Percentiles rank a stretch among this genome's conserved stretches.
Evolutionary conservation across 306 rosid genomes (phyloP).

Genomic region (Cyclanthera cordifolia): DNA sequence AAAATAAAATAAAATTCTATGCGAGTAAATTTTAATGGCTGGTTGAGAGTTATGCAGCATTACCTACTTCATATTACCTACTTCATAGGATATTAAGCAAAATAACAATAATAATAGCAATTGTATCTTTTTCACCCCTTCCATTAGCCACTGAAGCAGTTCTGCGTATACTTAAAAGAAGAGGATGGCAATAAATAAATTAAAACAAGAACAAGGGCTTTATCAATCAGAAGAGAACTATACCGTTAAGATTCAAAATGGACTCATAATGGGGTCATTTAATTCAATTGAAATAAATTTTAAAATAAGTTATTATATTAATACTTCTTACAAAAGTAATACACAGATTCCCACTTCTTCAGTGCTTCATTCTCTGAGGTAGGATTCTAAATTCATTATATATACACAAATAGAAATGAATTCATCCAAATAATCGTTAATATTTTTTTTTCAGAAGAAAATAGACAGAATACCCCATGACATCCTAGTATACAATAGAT

Average conservation of each 20-base stretch:
- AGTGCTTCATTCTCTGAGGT: background rate
- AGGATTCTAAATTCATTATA: background rate
- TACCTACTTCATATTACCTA: too few relatives aligned
- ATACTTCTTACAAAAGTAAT: background rate
- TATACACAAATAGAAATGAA: background rate
- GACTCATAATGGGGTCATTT: background rate
- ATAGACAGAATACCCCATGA: background rate
- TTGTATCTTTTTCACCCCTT: conserved; percentile 69
- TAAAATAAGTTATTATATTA: background rate
- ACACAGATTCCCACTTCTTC: background rate
- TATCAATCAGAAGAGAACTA: background rate
- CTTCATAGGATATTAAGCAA: background rate
- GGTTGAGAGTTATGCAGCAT: background rate
- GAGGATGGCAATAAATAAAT: conserved; percentile 7
- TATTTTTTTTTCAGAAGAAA: background rate
- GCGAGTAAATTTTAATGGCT: background rate
- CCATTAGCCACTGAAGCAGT: conserved; percentile 64
- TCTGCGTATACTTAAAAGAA: conserved; percentile 48
- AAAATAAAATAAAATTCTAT: background rate
- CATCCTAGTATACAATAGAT: background rate
- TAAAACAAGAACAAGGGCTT: conserved; percentile 10
- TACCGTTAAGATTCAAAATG: conserved; percentile 3
- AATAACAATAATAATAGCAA: conserved; percentile 22
- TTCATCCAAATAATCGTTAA: background rate
- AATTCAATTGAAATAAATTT: background rate